phyloP scores from a whole-genome alignment of 371 early-diverging fungal species.

The Rhizopus sp. region DNA sequence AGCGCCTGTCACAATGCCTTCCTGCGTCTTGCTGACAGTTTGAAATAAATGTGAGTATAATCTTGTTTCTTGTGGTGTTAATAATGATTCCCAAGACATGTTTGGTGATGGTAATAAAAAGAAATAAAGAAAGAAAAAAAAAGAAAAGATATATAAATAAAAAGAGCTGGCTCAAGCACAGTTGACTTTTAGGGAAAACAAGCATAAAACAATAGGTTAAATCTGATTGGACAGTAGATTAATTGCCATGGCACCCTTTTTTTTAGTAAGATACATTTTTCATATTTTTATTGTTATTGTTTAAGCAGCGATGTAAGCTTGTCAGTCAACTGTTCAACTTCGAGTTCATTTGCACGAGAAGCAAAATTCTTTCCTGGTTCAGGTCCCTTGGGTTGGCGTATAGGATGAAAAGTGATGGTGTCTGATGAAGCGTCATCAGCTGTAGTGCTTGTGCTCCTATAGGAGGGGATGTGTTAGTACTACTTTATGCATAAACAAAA shows the following conservation, averaged over 20 bases:
- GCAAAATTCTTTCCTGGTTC: slow-evolving; percentile 59
- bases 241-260: too few species aligned
- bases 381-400: slow-evolving; percentile 65
- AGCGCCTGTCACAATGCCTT: slow-evolving; percentile 72
- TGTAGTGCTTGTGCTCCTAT: slow-evolving; percentile 26
- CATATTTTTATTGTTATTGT: background rate
- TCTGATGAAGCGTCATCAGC: slow-evolving; percentile 4
- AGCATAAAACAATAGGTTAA: background rate
- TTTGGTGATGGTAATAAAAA: too few species aligned
- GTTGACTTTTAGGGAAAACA: slow-evolving; percentile 1
- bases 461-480: background rate
- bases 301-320: slow-evolving; percentile 10
- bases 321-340: slow-evolving; percentile 18
- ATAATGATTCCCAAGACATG: slow-evolving; percentile 41
- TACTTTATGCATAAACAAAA: background rate
- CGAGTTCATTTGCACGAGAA: slow-evolving; percentile 28
- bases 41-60: slow-evolving; percentile 70
- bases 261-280: too few species aligned
- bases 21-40: slow-evolving; percentile 59
- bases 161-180: slow-evolving; percentile 1
- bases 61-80: slow-evolving; percentile 70
- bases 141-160: slow-evolving; percentile 3
- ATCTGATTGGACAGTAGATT: too few species aligned
- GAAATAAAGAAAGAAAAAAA: slow-evolving; percentile 11
- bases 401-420: slow-evolving; percentile 45